phyloP scores from a whole-genome alignment of 2,329 filamentous ascomycete species.

The Aspergillus texensis region DNA sequence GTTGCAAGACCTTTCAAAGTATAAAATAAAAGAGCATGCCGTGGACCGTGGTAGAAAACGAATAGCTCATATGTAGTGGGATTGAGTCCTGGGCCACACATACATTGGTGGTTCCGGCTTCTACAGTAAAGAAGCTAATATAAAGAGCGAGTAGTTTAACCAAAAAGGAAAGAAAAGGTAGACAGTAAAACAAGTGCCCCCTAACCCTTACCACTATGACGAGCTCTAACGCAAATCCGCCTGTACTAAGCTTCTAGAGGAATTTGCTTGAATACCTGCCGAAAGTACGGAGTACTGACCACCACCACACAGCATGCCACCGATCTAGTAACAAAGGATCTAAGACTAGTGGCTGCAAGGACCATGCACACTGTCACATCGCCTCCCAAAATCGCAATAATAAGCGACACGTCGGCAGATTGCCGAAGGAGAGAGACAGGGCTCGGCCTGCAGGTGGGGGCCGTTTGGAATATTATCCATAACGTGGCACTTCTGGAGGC shows the following conservation, averaged over 20 bases:
- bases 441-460: background rate
- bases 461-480: background rate
- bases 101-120: too few relatives aligned
- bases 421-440: background rate
- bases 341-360: background rate
- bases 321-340: background rate
- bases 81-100: too few relatives aligned
- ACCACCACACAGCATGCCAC: background rate
- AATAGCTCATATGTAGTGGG: too few relatives aligned
- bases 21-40: too few relatives aligned
- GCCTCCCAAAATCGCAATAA: background rate
- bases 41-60: too few relatives aligned
- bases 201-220: too few relatives aligned
- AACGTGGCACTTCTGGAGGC: background rate
- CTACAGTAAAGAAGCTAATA: background rate
- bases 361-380: background rate
- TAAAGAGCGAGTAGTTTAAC: background rate
- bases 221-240: too few relatives aligned
- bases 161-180: background rate
- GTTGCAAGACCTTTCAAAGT: too few relatives aligned
- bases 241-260: background rate
- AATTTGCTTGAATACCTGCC: background rate
- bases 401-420: background rate
- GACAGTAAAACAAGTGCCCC: too few relatives aligned
- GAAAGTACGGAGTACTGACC: background rate